phyloP scores from a whole-genome alignment of 2,329 filamentous ascomycete genomes.

The Graphium sp. region DNA sequence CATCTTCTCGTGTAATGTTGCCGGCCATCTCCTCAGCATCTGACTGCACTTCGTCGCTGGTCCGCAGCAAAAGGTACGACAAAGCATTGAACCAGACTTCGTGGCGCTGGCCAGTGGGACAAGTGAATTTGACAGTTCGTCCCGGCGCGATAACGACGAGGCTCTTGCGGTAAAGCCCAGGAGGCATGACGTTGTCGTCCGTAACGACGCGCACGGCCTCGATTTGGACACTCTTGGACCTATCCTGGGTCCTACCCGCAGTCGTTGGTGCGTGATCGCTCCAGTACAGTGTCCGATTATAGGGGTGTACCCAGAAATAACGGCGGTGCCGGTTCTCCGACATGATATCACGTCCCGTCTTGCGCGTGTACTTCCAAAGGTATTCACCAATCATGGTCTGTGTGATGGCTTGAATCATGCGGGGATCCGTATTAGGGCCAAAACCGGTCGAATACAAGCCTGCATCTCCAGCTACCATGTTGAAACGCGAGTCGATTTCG shows the following conservation, averaged over 20 bases:
- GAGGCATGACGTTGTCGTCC: constrained; percentile 90
- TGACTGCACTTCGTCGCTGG: constrained; percentile 38
- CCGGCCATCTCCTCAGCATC: constrained; percentile 42
- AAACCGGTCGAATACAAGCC: constrained; percentile 39
- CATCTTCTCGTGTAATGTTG: constrained; percentile 42
- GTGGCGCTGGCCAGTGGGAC: constrained; percentile 80
- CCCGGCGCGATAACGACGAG: constrained; percentile 80
- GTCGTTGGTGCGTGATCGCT: constrained; percentile 74
- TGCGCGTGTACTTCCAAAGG: constrained; percentile 97
- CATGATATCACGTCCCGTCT: constrained; percentile 73
- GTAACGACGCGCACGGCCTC: constrained; percentile 82
- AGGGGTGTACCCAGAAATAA: constrained; percentile 99
- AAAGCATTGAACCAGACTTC: constrained; percentile 98
- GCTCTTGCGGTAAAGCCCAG: constrained; percentile 87
- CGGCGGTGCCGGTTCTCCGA: constrained; percentile 81
- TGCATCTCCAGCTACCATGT: constrained; percentile 44
- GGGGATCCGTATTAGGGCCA: constrained; percentile 65
- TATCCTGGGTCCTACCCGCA: constrained; percentile 59
- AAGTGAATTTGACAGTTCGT: constrained; percentile 83
- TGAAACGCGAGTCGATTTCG: constrained; percentile 83
- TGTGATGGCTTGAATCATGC: constrained; percentile 98
- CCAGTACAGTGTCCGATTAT: constrained; percentile 94
- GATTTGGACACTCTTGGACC: constrained; percentile 80
- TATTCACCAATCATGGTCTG: constrained; percentile 99
- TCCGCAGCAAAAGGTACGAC: constrained; percentile 77